These are phyloP conservation scores for Phialemoniopsis sp. DNA, from an alignment of 2,329 filamentous ascomycete species.

Conservation along the genomic window DNA sequence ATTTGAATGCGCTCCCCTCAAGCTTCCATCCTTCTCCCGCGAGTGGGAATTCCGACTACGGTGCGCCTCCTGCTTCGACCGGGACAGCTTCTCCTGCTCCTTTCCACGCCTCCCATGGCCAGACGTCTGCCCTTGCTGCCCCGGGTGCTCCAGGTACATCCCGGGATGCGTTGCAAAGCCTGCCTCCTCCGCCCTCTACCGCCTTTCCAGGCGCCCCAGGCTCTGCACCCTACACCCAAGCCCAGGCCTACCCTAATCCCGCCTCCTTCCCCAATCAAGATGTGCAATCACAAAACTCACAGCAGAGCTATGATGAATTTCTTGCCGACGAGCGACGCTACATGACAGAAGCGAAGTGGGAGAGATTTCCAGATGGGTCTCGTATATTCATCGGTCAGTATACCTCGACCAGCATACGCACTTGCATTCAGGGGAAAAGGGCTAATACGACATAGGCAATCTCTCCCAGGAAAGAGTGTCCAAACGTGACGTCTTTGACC, in stretches of 20 bases:
- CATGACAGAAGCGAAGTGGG: slow-evolving; percentile 76
- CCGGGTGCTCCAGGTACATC: slow-evolving; percentile 4
- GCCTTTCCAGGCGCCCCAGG: background rate
- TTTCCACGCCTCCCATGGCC: slow-evolving; percentile 4
- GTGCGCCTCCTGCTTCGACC: slow-evolving; percentile 3
- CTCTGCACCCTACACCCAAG: background rate
- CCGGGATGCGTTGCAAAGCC: background rate
- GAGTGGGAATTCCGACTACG: slow-evolving; percentile 3
- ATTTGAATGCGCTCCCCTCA: no score
- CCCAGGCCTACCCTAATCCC: background rate
- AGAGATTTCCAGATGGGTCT: slow-evolving; percentile 72
- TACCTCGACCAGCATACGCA: slow-evolving; percentile 8
- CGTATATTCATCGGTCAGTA: slow-evolving; percentile 74
- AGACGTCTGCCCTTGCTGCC: slow-evolving; percentile 6
- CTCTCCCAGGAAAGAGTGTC: slow-evolving; percentile 89
- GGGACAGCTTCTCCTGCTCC: slow-evolving; percentile 4
- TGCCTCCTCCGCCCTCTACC: background rate
- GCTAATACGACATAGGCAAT: slow-evolving; percentile 65
- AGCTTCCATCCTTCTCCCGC: slow-evolving; percentile 7
- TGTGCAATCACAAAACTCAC: slow-evolving; percentile 35
- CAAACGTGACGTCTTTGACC: slow-evolving; percentile 88
- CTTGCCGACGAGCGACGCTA: slow-evolving; percentile 69
- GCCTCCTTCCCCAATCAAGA: background rate
- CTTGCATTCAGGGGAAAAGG: slow-evolving; percentile 12
- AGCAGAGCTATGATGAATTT: slow-evolving; percentile 69